These are phyloP conservation scores for Myxozyma lipomycoides DNA, from an alignment of 805 yeast genomes.

Conservation along the genomic window DNA sequence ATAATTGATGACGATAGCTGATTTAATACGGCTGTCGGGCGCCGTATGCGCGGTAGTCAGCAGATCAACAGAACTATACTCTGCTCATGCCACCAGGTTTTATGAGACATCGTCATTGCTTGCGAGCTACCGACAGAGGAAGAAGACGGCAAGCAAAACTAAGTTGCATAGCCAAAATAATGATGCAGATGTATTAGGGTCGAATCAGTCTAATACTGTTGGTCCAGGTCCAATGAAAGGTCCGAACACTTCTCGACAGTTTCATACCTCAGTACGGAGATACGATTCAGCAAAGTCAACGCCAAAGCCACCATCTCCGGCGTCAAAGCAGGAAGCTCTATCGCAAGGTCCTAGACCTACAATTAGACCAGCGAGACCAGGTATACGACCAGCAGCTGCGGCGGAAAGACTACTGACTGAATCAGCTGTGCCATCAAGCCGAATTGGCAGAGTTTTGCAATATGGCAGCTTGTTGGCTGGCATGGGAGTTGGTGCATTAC, in stretches of 20 bases:
- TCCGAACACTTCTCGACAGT: background rate
- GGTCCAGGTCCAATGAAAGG: background rate
- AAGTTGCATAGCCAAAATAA: background rate
- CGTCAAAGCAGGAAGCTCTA: background rate
- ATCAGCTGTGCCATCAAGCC: slow-evolving; percentile 78
- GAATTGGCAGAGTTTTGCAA: slow-evolving; percentile 86
- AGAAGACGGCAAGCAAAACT: background rate
- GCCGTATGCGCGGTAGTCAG: slow-evolving; percentile 12
- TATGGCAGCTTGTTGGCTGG: slow-evolving; percentile 91
- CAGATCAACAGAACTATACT: slow-evolving; percentile 7
- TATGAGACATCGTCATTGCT: slow-evolving; percentile 21
- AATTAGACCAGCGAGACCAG: background rate
- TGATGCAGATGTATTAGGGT: background rate
- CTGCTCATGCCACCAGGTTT: slow-evolving; percentile 8
- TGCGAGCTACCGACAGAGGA: slow-evolving; percentile 5
- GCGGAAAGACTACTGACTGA: slow-evolving; percentile 14
- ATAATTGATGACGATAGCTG: slow-evolving; percentile 19
- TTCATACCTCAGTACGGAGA: background rate
- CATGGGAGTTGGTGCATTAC: slow-evolving; percentile 77
- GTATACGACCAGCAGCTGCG: background rate
- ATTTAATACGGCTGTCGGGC: slow-evolving; percentile 16
- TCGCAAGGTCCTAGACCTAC: background rate
- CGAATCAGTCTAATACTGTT: background rate
- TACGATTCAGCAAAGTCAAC: background rate
- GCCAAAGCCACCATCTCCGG: background rate